Evolutionary conservation across 1,139 yeast species (phyloP), one percentile per base, ranked within the genome.

Genomic region (Kodamaea suecica): DNA sequence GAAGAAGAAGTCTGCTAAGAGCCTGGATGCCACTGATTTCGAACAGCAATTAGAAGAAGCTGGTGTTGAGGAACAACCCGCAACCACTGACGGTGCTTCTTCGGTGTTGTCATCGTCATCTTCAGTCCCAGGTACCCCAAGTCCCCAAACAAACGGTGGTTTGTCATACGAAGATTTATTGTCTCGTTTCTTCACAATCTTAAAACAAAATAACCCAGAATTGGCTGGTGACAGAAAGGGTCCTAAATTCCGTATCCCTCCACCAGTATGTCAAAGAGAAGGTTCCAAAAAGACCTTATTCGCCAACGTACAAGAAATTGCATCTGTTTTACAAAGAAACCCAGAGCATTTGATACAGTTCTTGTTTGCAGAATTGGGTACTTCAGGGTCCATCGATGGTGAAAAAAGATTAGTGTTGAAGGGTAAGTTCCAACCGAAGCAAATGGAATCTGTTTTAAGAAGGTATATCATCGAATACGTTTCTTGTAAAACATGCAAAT

Each of bases 301-400:
- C 61, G 90, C 96, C 52, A 92, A 92, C 63, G 90, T 92, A 46
- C 95, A 90, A 70, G 96, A 86, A 56, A 92, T 92, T 50, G 79
- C 96, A 47, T 86, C 87, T 51, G 92, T 90, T 41, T 76, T 92
- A 71, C 97, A 90, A 67, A 83, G 99, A 71, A 86, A 90, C 39
- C 94, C 96, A 49, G 98, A 92, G 56, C 98, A 94, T 68, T 82
- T 92, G 49, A 92, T 90, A 62, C 97, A 88, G 70, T 92, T 85
- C 66, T 70, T 92, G 66, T 94, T 92, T 66, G 97, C 98, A 2
- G 99, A 92, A 72, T 76, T 92, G 77, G 99, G 98, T 80, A 92
- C 99, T 16, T 87, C 97, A 3, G 99, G 99, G 59, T 90, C 97
- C 40, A 92, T 92, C 43, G 99, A 92, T 67, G 98, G 97, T 60